Conservation (phyloP, 2,329 filamentous ascomycete genomes). For the Trichoderma guizhouense region DNA sequence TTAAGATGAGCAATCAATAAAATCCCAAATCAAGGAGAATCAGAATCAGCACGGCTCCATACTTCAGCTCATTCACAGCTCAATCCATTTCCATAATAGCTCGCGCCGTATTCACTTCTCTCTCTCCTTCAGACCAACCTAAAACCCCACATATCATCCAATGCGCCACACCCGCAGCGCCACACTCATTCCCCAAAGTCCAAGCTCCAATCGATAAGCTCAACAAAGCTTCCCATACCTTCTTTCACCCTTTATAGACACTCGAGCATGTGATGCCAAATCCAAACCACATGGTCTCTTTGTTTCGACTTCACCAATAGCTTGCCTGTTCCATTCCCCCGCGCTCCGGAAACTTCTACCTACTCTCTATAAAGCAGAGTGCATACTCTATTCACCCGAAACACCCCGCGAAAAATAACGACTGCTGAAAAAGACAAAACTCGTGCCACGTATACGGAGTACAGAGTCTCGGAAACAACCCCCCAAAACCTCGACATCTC, state of each 20-base stretch:
- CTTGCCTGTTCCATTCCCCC: neutral
- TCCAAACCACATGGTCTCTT: neutral
- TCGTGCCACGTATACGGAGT: slow-evolving; percentile 12
- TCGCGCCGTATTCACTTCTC: neutral
- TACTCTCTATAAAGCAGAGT: neutral
- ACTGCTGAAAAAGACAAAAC: neutral
- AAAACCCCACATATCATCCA: neutral
- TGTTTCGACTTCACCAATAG: neutral
- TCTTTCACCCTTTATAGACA: neutral
- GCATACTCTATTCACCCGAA: neutral
- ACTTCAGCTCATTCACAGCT: neutral
- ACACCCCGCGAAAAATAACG: neutral
- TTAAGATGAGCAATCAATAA: neutral
- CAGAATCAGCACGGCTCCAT: neutral
- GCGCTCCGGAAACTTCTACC: neutral
- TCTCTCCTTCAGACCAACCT: neutral
- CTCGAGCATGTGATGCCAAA: neutral
- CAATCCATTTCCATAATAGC: neutral
- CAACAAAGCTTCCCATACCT: neutral
- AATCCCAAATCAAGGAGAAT: neutral
- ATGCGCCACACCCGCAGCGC: slow-evolving; percentile 13
- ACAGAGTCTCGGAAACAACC: neutral
- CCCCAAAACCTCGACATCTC: neutral
- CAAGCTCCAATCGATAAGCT: slow-evolving; percentile 14
- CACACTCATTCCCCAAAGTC: neutral